phyloP scores from a whole-genome alignment of 768 basidiomycete genomes.

The Leccinum olivaceopallidum region DNA sequence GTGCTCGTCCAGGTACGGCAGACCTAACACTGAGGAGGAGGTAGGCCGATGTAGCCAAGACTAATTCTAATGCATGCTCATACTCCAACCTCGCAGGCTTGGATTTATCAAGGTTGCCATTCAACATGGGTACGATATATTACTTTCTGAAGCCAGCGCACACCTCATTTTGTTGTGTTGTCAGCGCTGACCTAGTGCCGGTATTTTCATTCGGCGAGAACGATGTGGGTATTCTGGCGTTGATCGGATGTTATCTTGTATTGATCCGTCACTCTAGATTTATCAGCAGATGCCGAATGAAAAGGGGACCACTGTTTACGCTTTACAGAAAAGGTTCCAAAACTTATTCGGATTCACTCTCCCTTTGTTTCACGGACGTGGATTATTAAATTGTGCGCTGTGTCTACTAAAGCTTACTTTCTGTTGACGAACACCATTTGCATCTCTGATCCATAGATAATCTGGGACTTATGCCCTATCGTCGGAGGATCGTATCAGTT shows the following conservation, averaged over 20 bases:
- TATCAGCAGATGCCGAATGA: constrained; percentile 97
- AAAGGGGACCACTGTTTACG: constrained; percentile 85
- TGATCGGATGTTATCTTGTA: not conserved
- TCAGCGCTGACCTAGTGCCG: constrained; percentile 91
- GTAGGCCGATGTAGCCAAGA: constrained; percentile 31
- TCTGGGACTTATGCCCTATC: constrained; percentile 93
- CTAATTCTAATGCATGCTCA: not conserved
- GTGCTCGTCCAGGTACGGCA: constrained; percentile 95
- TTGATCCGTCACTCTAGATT: constrained; percentile 54
- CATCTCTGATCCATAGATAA: constrained; percentile 63
- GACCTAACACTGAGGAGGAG: constrained; percentile 78
- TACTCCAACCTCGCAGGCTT: constrained; percentile 45
- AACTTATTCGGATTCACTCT: constrained; percentile 92
- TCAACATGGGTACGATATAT: constrained; percentile 67
- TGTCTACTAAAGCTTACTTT: not conserved
- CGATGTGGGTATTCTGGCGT: constrained; percentile 59
- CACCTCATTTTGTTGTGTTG: constrained; percentile 5
- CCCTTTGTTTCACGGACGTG: constrained; percentile 96
- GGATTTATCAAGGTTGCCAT: constrained; percentile 97
- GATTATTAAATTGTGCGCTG: constrained; percentile 84
- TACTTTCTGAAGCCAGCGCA: not conserved
- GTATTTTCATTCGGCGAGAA: constrained; percentile 99
- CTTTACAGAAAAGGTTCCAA: constrained; percentile 89
- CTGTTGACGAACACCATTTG: not conserved
- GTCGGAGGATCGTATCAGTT: constrained; percentile 93